Percentiles rank a stretch among this genome's conserved stretches.
phyloP scores from a whole-genome alignment of 805 yeast species.

The Kluyveromyces starmeri region DNA sequence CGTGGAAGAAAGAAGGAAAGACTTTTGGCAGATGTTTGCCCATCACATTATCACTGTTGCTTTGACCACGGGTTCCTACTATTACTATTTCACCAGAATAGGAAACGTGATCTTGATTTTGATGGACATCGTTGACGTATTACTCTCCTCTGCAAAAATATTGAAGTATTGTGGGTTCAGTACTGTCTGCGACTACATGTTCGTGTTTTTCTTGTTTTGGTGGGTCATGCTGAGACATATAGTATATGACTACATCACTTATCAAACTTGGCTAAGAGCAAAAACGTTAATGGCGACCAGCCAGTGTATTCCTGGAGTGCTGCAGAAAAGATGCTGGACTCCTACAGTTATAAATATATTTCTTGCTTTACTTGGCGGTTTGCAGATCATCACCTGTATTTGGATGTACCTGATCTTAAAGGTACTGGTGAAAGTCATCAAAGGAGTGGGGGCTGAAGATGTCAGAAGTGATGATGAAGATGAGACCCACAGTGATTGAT shows the following conservation, averaged over 20 bases:
- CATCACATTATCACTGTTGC: slow-evolving; percentile 78
- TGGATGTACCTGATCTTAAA: slow-evolving; percentile 72
- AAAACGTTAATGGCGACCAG: slow-evolving; percentile 37
- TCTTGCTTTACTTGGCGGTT: slow-evolving; percentile 46
- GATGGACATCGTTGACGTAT: slow-evolving; percentile 79
- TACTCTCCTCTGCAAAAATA: slow-evolving; percentile 65
- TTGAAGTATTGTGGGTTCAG: slow-evolving; percentile 61
- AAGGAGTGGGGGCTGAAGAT: slow-evolving; percentile 68
- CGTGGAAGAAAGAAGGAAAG: slow-evolving; percentile 73
- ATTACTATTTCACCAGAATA: slow-evolving; percentile 59
- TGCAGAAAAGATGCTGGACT: slow-evolving; percentile 42
- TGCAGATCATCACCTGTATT: slow-evolving; percentile 55
- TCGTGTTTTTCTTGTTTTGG: slow-evolving; percentile 51
- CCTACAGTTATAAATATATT: slow-evolving; percentile 38
- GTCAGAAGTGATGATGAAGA: slow-evolving; percentile 78
- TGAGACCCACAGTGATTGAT: slow-evolving; percentile 11
- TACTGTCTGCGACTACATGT: slow-evolving; percentile 56
- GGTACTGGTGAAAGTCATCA: slow-evolving; percentile 60
- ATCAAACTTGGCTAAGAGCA: slow-evolving; percentile 45
- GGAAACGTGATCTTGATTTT: slow-evolving; percentile 71
- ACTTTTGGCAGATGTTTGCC: slow-evolving; percentile 74
- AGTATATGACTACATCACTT: slow-evolving; percentile 56
- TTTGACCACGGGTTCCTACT: slow-evolving; percentile 63
- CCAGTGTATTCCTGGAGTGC: slow-evolving; percentile 30
- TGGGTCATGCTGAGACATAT: slow-evolving; percentile 75